Base-by-base conservation (phyloP, 1,284 basidiomycete genomes). In the Neonothopanus nambi region DNA sequence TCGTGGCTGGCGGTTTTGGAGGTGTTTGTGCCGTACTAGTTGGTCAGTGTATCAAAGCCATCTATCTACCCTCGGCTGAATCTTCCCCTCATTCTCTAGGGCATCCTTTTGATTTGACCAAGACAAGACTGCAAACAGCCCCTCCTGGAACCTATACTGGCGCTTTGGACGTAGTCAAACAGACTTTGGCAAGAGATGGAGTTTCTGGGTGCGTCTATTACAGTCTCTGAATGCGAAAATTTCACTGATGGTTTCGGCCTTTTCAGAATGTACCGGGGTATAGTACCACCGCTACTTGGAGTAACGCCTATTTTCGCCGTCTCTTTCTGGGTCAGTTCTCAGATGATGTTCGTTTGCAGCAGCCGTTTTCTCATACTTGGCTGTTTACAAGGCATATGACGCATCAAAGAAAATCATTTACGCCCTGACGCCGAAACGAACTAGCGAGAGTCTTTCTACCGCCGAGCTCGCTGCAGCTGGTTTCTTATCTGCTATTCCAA, bases 231-330 rank as follows among this genome's bases (percentile, higher is more conserved):
- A 37, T n/a, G 7, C 0, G 8, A 24, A 26, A 8, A 12, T 43
- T 18, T 24, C 1, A 9, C 37, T 51, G 11, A 40, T 13, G n/a
- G 17, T 3, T 21, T n/a, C 7, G 13, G 58, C 28, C 39, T 21
- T 23, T 24, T 36, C 23, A 96, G 94, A 33, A 72, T 99, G 71
- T 99, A 98, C 72, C 91, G 96, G 61, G 96, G 96, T 36, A 95
- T 99, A 75, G 90, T 96, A 3, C 96, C 97, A 23, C 97, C 97
- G 48, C 75, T 99, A 58, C 77, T 98, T 35, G 97, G 97, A 51
- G 95, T 99, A 28, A 98, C 97, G 2, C 97, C 97, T 45, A 99
- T 99, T 68, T 99, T 99, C 67, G 97, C 97, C 12, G 78, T 99
- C 42, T 98, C 95, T 3, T 99, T 99, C 79, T 98, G 95, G 95